Evolutionary conservation across 1,284 basidiomycete genomes (phyloP).

Genomic region (Apiotrichum siamense): DNA sequence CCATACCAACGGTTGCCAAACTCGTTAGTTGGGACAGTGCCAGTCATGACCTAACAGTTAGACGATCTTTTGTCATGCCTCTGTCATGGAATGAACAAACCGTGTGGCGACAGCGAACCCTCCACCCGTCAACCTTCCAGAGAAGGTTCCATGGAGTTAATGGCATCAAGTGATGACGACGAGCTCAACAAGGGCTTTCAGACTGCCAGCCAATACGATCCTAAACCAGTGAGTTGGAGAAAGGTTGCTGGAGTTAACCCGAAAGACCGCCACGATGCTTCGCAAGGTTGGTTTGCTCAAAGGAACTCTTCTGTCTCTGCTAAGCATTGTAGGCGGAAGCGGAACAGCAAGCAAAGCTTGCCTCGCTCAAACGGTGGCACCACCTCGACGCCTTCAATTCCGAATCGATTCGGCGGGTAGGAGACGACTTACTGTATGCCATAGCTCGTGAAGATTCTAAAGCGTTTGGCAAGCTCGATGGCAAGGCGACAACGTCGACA

Average conservation of each 20-base stretch:
- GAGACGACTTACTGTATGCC: constrained; percentile 30
- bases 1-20: constrained; percentile 71
- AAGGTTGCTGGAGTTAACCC: neutral
- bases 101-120: constrained; percentile 22
- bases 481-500: neutral
- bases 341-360: constrained; percentile 69
- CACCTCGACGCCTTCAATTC: constrained; percentile 57
- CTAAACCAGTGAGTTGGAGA: constrained; percentile 32
- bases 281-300: constrained; percentile 45
- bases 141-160: neutral
- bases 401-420: constrained; percentile 52
- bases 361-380: constrained; percentile 77
- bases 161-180: constrained; percentile 37
- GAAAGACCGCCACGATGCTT: constrained; percentile 39
- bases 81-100: constrained; percentile 48
- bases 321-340: neutral
- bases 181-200: constrained; percentile 56
- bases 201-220: constrained; percentile 58
- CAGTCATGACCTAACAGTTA: constrained; percentile 11
- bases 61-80: constrained; percentile 65
- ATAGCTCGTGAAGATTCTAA: constrained; percentile 27
- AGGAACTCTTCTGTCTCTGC: too few relatives aligned
- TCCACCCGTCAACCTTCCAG: constrained; percentile 4
- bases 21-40: constrained; percentile 51
- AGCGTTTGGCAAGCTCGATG: neutral